Base-by-base conservation (phyloP, 2,329 filamentous ascomycete genomes). In the Trichoderma sp. region DNA sequence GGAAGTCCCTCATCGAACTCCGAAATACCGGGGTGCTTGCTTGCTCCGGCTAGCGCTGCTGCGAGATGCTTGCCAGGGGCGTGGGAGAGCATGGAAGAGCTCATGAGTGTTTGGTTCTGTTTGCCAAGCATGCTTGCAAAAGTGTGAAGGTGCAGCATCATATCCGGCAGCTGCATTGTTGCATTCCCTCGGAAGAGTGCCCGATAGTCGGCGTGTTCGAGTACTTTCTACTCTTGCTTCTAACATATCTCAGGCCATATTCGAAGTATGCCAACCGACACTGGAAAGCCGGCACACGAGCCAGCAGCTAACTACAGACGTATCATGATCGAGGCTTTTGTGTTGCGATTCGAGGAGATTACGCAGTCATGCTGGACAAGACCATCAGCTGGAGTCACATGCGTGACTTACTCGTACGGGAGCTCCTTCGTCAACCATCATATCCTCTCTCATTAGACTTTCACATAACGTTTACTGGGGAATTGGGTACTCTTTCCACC, bases 1-100 rank as follows among this genome's bases (percentile, higher is more conserved):
- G n/a, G 15, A 64, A 28, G 41, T 21, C 64, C 45, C 45, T 64
- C 63, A 59, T 56, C 48, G 21, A 66, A 44, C 39, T 67, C 55
- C 57, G 47, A 59, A 54, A 12, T n/a, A 24, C 54, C 63, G 28
- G 55, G 19, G 39, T 56, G 30, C 21, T 41, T 56, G 30, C 21
- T 41, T 48, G 28, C 45, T 34, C 28, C 12, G 45, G 63, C 56
- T 65, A 65, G 63, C 47, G 24, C 17, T 43, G 4, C 54, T 47
- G 51, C 61, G 14, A 28, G 28, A 48, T 56, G 61, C 61, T 63
- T 28, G 61, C 51, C 15, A 26, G 28, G 26, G 14, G 14, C 43
- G 61, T 56, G 61, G 51, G 56, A 43, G 30, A 44, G 1, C n/a
- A 41, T 45, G 19, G n/a, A 30, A 39, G 5, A 30, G 39, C 34